phyloP scores from a whole-genome alignment of 768 basidiomycete species.

The Boletus eberwhitei region DNA sequence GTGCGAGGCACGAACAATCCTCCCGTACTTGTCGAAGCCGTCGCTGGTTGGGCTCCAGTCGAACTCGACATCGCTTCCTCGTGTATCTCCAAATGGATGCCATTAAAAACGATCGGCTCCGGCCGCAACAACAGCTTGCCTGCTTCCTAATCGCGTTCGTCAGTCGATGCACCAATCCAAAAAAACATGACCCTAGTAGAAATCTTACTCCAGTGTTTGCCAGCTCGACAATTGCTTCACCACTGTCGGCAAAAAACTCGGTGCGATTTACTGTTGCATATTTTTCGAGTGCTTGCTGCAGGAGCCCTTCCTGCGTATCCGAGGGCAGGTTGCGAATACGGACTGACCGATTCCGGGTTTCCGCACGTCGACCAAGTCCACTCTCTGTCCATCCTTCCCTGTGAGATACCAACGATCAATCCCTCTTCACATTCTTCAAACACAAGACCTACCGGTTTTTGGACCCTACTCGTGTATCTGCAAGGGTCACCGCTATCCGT shows the following conservation, averaged over 20 bases:
- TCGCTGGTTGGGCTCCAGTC: slow-evolving; percentile 26
- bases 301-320: slow-evolving; percentile 80
- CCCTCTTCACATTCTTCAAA: not conserved
- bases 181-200: not conserved
- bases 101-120: slow-evolving; percentile 72
- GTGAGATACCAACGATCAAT: not conserved
- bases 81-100: slow-evolving; percentile 52
- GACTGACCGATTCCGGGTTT: slow-evolving; percentile 66
- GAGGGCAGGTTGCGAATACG: slow-evolving; percentile 72
- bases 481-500: slow-evolving; percentile 84
- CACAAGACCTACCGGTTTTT: slow-evolving; percentile 44
- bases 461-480: slow-evolving; percentile 65
- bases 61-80: slow-evolving; percentile 46
- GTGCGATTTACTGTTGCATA: slow-evolving; percentile 65
- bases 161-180: not conserved
- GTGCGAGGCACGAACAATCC: slow-evolving; percentile 67
- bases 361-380: slow-evolving; percentile 54
- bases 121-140: slow-evolving; percentile 71
- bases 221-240: slow-evolving; percentile 63
- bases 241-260: slow-evolving; percentile 62
- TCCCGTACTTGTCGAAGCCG: slow-evolving; percentile 38
- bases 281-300: slow-evolving; percentile 90
- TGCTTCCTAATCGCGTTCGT: slow-evolving; percentile 57
- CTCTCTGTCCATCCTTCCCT: slow-evolving; percentile 49
- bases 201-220: slow-evolving; percentile 59